Evolutionary conservation across 148 eudicot species (phyloP), one percentile per base, ranked within the genome.

Genomic region (Hydrangea macrophylla): DNA sequence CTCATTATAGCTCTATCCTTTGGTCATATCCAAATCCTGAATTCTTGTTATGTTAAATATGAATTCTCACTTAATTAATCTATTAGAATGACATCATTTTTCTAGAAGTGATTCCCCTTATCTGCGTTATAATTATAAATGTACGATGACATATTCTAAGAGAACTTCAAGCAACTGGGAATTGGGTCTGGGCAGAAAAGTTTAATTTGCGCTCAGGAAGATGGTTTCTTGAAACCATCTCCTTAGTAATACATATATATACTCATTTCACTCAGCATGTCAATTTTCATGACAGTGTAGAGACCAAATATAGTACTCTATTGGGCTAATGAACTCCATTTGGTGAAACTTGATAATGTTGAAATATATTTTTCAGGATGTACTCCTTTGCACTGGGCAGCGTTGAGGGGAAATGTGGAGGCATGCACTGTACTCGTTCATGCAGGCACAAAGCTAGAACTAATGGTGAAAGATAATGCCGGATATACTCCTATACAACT

Each of bases 361-460:
- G 5, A 57, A 50, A 5, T 78, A 55, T 69, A 55, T 25, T n/a
- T 58, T 76, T 25, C 72, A 92, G 97, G 97, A 62, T 92, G 96
- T 69, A 89, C 97, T 28, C 90, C 97, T 64, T 81, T 92, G 79
- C 97, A 92, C 70, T 92, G 96, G 96, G 96, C 97, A 68, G 92
- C 83, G 54, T 60, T 87, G 58, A 82, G 84, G 69, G 97, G 96
- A 76, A 73, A 89, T 73, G 54, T 80, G 36, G 97, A 92, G 79
- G 87, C 88, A 60, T 89, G 96, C 70, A 81, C 82, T 78, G 84
- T 92, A 76, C 87, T 92, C 63, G 92, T 87, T 55, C 96, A 84
- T 54, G 81, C 96, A 35, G 96, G 97, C 72, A 82, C 88, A 79
- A 87, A 87, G 73, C 68, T 80, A 76, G 97, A 92, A 82, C 58